Percentiles rank a stretch among this genome's conserved stretches.
These are phyloP conservation scores for Mycotypha africana DNA, from an alignment of 371 early-diverging fungal genomes.

Conservation along the genomic window DNA sequence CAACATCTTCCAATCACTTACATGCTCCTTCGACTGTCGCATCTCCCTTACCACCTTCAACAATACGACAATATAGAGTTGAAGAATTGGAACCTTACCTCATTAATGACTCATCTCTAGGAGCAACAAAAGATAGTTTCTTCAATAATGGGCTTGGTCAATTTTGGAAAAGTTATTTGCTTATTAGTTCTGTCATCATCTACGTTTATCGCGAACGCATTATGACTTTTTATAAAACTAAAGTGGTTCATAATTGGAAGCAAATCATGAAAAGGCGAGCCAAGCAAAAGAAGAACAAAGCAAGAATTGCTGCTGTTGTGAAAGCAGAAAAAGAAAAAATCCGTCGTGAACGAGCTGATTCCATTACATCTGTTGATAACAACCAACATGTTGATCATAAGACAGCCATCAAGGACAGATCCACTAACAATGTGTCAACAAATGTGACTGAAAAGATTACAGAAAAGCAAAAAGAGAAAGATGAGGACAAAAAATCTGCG, in stretches of 20 bases:
- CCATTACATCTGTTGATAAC: not conserved
- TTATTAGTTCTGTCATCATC: conserved; percentile 11
- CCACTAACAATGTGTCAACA: not conserved
- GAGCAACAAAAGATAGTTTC: conserved; percentile 13
- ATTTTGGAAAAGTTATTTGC: conserved; percentile 34
- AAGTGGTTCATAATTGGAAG: conserved; percentile 17
- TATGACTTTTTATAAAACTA: conserved; percentile 11
- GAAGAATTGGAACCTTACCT: not conserved
- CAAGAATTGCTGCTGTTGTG: conserved; percentile 14
- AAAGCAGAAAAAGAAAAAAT: conserved; percentile 12
- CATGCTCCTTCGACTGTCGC: not conserved
- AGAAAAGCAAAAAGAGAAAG: not conserved
- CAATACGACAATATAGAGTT: not conserved
- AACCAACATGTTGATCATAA: not conserved
- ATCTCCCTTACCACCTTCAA: not conserved
- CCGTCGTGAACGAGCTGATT: conserved; percentile 6
- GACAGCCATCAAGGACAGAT: not conserved
- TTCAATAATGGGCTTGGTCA: conserved; percentile 25
- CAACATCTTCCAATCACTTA: not conserved
- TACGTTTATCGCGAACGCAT: conserved; percentile 26
- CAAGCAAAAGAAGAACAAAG: conserved; percentile 12
- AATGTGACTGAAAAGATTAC: not conserved
- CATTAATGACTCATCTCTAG: not conserved
- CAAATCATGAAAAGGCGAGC: conserved; percentile 14
- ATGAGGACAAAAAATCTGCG: not conserved